Evolutionary conservation across 2,329 filamentous ascomycete genomes (phyloP).

Genomic region (Neofusicoccum ribis): DNA sequence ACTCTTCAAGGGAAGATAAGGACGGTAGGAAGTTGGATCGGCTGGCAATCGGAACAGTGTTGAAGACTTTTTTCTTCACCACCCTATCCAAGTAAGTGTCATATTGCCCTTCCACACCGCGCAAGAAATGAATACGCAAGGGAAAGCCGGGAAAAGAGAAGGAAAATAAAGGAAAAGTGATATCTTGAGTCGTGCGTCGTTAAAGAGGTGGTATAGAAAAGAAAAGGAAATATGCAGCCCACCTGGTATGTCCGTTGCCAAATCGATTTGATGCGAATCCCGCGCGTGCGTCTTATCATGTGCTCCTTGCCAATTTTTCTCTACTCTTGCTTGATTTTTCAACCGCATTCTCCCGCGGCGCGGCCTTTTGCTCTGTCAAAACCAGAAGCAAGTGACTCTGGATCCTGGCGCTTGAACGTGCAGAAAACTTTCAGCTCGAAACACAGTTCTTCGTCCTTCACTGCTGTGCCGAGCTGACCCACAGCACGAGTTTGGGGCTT

Average conservation of each 20-base stretch:
- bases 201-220: slow-evolving; percentile 9
- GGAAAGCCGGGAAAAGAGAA: neutral
- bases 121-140: neutral
- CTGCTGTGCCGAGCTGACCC: slow-evolving; percentile 11
- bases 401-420: neutral
- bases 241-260: slow-evolving; percentile 13
- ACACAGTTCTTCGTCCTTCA: neutral
- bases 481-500: slow-evolving; percentile 71
- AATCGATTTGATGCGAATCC: neutral
- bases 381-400: neutral
- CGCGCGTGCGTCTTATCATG: neutral
- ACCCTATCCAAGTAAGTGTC: slow-evolving; percentile 3
- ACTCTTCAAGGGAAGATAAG: neutral
- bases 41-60: neutral
- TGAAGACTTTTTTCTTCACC: neutral
- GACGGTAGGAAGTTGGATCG: neutral
- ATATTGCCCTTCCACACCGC: neutral
- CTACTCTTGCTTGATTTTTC: neutral
- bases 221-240: slow-evolving; percentile 12
- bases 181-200: slow-evolving; percentile 16
- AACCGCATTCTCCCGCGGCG: neutral
- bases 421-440: neutral
- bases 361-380: neutral
- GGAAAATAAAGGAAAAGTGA: slow-evolving; percentile 5
- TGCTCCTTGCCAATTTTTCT: neutral